Evolutionary conservation across 441 rosid genomes (phyloP).

Genomic region (Flueggea neowawraea): DNA sequence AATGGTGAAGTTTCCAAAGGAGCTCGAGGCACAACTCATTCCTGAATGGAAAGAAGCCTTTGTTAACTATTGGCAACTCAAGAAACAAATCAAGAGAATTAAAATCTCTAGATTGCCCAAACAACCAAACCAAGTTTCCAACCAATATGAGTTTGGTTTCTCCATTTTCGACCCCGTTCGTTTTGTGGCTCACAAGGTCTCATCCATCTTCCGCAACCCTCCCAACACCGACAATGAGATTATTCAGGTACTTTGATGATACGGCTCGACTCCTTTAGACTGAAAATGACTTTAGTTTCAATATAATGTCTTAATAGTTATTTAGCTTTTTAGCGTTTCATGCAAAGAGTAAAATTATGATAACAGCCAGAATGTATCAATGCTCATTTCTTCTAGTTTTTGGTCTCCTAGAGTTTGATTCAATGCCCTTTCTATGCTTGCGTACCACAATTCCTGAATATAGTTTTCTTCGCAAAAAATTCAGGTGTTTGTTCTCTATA

Average conservation of each 20-base stretch:
- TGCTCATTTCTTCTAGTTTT: too few species aligned
- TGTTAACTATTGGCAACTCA: slow-evolving; percentile 84
- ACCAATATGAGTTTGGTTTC: slow-evolving; percentile 23
- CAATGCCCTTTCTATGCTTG: too few species aligned
- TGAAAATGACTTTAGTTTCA: too few species aligned
- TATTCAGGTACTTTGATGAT: slow-evolving; percentile 47
- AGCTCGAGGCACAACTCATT: slow-evolving; percentile 92
- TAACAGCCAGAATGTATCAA: too few species aligned
- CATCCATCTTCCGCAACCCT: slow-evolving; percentile 14
- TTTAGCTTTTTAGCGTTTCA: too few species aligned
- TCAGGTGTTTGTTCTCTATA: too few species aligned
- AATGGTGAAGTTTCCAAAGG: slow-evolving; percentile 99
- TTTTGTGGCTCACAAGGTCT: slow-evolving; percentile 26
- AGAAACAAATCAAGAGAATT: slow-evolving; percentile 81
- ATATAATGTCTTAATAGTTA: too few species aligned
- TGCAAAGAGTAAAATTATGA: too few species aligned
- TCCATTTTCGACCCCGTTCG: slow-evolving; percentile 60
- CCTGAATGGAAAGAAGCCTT: slow-evolving; percentile 99
- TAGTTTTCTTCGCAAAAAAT: too few species aligned
- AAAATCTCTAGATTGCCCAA: slow-evolving; percentile 49
- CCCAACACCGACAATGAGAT: slow-evolving; percentile 32
- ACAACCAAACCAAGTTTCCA: slow-evolving; percentile 18
- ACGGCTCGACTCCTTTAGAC: too few species aligned
- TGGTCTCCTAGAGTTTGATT: too few species aligned
- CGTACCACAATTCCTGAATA: too few species aligned